Percentiles rank a stretch among this genome's conserved stretches.
phyloP scores from a whole-genome alignment of 2,329 filamentous ascomycete genomes.

The Paecilomyces sp. region DNA sequence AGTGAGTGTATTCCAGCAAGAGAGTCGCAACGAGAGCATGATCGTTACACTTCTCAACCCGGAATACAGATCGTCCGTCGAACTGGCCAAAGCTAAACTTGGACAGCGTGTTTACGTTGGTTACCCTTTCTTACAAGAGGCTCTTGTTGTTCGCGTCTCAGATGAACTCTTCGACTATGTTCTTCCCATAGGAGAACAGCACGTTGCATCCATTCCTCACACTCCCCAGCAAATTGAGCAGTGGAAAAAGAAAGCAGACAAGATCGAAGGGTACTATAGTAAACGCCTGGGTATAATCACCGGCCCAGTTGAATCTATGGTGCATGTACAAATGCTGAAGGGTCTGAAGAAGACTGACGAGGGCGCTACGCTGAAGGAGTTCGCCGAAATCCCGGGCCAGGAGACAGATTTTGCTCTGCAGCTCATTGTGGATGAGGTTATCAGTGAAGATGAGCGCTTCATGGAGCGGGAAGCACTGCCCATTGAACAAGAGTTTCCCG shows the following conservation, averaged over 20 bases:
- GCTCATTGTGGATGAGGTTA: slow-evolving; percentile 78
- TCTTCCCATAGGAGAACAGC: slow-evolving; percentile 57
- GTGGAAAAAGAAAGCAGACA: slow-evolving; percentile 75
- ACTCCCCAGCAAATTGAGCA: slow-evolving; percentile 68
- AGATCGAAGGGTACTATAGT: slow-evolving; percentile 80
- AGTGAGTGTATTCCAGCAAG: slow-evolving; percentile 90
- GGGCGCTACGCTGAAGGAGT: slow-evolving; percentile 88
- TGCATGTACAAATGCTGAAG: slow-evolving; percentile 90
- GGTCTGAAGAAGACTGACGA: slow-evolving; percentile 85
- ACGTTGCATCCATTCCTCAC: slow-evolving; percentile 64
- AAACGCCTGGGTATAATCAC: slow-evolving; percentile 85
- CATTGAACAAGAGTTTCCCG: slow-evolving; percentile 85
- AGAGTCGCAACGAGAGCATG: slow-evolving; percentile 95
- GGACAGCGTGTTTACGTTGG: slow-evolving; percentile 84
- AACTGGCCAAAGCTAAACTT: slow-evolving; percentile 69
- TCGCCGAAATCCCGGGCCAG: slow-evolving; percentile 74
- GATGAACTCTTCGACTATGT: slow-evolving; percentile 91
- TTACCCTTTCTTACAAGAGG: slow-evolving; percentile 93
- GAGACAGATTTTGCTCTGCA: slow-evolving; percentile 90
- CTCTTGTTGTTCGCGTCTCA: slow-evolving; percentile 78
- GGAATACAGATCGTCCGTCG: slow-evolving; percentile 61
- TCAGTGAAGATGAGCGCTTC: slow-evolving; percentile 88
- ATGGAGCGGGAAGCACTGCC: slow-evolving; percentile 82
- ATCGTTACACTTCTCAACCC: slow-evolving; percentile 75
- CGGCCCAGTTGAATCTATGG: slow-evolving; percentile 77